A percentile compares a stretch with the other conserved stretches of the same genome.
Conservation (phyloP, 306 rosid species). For the Ormosia semicastrata region DNA sequence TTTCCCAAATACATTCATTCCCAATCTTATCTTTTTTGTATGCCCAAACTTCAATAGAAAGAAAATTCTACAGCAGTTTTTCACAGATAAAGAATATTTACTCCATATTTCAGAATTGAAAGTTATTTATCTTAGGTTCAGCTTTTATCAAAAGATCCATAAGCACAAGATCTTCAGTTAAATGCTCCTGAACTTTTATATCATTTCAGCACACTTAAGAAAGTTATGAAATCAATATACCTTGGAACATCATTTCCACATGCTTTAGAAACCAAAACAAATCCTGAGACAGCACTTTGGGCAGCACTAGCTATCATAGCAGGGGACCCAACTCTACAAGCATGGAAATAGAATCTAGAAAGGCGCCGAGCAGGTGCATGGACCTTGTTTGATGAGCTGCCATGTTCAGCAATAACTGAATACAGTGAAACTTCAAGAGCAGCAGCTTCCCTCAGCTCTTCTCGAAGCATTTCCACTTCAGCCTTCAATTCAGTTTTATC, state of each 20-base stretch:
- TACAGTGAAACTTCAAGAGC: constrained; percentile 78
- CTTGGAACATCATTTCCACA: constrained; percentile 96
- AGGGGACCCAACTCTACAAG: constrained; percentile 53
- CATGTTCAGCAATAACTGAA: constrained; percentile 83
- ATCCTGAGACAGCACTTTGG: constrained; percentile 69
- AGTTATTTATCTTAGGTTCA: not conserved
- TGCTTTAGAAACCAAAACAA: constrained; percentile 83
- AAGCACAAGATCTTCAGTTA: constrained; percentile 8
- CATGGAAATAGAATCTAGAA: constrained; percentile 78
- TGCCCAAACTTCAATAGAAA: not conserved
- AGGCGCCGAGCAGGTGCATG: constrained; percentile 93
- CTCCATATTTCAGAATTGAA: not conserved
- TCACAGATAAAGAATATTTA: not conserved
- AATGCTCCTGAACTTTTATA: not conserved
- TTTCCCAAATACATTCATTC: constrained; percentile 3
- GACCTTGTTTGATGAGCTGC: constrained; percentile 76
- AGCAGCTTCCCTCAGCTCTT: constrained; percentile 87
- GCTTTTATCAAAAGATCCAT: constrained; percentile 10
- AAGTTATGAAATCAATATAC: constrained; percentile 38
- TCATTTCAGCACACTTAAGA: constrained; percentile 14
- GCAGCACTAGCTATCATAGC: constrained; percentile 64
- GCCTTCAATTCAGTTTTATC: constrained; percentile 45
- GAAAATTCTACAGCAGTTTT: not conserved
- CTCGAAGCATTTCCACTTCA: constrained; percentile 67
- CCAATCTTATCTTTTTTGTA: not conserved